Conservation (phyloP, 192 early-diverging fungal species). For the Mycoemilia scoparia region DNA sequence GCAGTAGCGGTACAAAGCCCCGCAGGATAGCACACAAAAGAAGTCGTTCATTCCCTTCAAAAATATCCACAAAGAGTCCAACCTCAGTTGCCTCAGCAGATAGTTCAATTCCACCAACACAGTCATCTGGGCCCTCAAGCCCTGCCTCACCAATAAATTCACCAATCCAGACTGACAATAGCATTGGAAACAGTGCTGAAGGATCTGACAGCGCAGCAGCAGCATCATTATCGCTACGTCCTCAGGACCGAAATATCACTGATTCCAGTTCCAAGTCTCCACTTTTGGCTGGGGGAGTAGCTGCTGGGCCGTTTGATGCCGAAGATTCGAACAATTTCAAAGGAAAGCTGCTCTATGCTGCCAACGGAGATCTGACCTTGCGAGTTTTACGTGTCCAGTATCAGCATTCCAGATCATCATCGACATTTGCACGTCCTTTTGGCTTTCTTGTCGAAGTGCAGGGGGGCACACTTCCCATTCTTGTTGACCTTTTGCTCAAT, state of each 20-base stretch:
- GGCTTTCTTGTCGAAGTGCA: constrained; percentile 37
- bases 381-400: constrained; percentile 25
- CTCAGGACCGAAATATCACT: constrained; percentile 13
- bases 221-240: neutral
- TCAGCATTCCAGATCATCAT: constrained; percentile 2
- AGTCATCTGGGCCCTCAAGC: neutral
- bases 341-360: constrained; percentile 20
- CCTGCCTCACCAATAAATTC: too few relatives aligned
- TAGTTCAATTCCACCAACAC: constrained; percentile 3
- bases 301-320: too few relatives aligned
- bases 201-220: neutral
- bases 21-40: constrained; percentile 21
- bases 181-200: neutral
- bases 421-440: constrained; percentile 1
- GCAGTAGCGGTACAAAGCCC: constrained; percentile 1
- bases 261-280: constrained; percentile 16
- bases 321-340: too few relatives aligned
- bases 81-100: too few relatives aligned
- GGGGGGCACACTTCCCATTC: constrained; percentile 33
- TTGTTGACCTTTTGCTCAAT: constrained; percentile 39
- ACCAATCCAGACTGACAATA: too few relatives aligned
- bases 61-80: neutral
- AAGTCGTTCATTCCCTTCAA: constrained; percentile 22
- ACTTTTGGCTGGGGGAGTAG: constrained; percentile 13
- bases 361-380: constrained; percentile 22